A percentile compares a stretch with the other conserved stretches of the same genome.
These are phyloP conservation scores for Capsicum rhomboideum DNA, from an alignment of 257 asterid genomes.

Conservation along the genomic window DNA sequence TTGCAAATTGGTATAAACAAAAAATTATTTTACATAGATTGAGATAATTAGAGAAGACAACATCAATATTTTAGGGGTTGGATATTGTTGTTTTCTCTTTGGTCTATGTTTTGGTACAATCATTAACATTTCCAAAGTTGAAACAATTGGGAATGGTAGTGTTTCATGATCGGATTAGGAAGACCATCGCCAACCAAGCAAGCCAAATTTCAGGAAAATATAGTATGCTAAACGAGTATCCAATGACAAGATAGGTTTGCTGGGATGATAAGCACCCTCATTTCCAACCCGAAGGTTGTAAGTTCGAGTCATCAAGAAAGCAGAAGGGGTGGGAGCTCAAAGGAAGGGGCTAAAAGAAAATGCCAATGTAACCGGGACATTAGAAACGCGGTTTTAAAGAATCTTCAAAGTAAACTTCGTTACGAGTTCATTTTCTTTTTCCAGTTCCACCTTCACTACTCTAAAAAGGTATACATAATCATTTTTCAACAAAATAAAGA, in stretches of 20 bases:
- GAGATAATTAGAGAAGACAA: neutral
- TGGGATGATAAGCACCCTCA: too few relatives aligned
- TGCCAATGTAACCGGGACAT: neutral
- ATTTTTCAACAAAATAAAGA: neutral
- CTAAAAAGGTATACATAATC: too few relatives aligned
- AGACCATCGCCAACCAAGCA: neutral
- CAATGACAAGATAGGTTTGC: too few relatives aligned
- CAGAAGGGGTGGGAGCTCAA: too few relatives aligned
- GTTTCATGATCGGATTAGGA: neutral
- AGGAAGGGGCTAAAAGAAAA: too few relatives aligned
- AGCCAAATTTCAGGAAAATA: neutral
- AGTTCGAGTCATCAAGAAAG: too few relatives aligned
- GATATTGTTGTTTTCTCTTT: neutral
- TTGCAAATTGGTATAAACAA: neutral
- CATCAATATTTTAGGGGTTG: neutral
- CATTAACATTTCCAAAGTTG: neutral
- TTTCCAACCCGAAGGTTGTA: too few relatives aligned
- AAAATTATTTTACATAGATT: neutral
- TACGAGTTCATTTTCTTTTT: too few relatives aligned
- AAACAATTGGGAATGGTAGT: neutral
- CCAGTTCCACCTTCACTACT: too few relatives aligned
- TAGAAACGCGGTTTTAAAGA: too few relatives aligned
- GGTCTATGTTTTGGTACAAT: neutral
- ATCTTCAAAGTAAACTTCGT: too few relatives aligned
- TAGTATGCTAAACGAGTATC: too few relatives aligned